Evolutionary conservation across 495 filamentous ascomycete species (phyloP).

Genomic region (Rostrohypoxylon terebratum): DNA sequence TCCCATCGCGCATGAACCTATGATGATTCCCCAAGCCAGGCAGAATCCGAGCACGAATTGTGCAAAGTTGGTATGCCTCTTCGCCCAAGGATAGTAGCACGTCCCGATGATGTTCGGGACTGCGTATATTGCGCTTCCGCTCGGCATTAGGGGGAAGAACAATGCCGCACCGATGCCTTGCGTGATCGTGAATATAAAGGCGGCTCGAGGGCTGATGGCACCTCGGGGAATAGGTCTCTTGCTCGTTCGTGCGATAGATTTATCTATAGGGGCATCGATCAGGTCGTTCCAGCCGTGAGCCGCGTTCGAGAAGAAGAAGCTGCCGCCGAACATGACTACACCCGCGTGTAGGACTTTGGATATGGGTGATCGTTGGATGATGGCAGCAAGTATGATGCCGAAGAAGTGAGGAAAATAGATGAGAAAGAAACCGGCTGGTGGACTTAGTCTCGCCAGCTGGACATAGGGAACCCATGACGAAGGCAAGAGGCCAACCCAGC

Average conservation of each 20-base stretch:
- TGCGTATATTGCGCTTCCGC: conserved; percentile 46
- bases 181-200: conserved; percentile 50
- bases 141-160: conserved; percentile 43
- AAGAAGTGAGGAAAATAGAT: conserved; percentile 57
- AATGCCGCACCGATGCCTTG: conserved; percentile 46
- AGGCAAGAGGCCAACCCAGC: conserved; percentile 48
- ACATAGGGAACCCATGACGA: conserved; percentile 53
- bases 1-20: conserved; percentile 49
- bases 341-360: conserved; percentile 34
- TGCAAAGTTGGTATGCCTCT: conserved; percentile 55
- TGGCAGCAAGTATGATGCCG: conserved; percentile 53
- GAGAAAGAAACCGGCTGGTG: conserved; percentile 51
- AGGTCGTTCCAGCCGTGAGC: conserved; percentile 60
- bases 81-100: conserved; percentile 56
- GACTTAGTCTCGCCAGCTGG: conserved; percentile 53
- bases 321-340: conserved; percentile 49
- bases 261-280: conserved; percentile 56
- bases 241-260: conserved; percentile 50
- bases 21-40: conserved; percentile 50
- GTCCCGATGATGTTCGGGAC: conserved; percentile 51
- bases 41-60: conserved; percentile 58
- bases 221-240: conserved; percentile 56
- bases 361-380: conserved; percentile 38
- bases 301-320: conserved; percentile 58
- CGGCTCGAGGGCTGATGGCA: conserved; percentile 50